These are phyloP conservation scores for Volvox carteri DNA, from an alignment of 163 green algal genomes.

Conservation along the genomic window DNA sequence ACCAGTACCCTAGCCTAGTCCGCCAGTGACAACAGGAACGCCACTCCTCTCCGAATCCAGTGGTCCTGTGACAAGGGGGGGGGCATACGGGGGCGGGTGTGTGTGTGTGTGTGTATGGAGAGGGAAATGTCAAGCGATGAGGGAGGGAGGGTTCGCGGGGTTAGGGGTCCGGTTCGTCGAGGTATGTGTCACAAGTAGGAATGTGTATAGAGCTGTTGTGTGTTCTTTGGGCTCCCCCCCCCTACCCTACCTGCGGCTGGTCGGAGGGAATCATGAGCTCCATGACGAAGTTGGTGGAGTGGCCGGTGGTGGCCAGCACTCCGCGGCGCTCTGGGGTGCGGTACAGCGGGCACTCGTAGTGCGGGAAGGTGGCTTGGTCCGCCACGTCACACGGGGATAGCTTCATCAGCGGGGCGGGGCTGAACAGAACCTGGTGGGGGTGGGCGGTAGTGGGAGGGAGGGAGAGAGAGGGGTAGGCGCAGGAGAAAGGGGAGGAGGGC, in stretches of 20 bases:
- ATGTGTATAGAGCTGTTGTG: no score
- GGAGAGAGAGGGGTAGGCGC: background rate
- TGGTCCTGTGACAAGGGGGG: no score
- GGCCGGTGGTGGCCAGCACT: slow-evolving; percentile 83
- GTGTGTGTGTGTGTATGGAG: no score
- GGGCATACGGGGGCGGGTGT: no score
- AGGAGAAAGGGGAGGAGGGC: background rate
- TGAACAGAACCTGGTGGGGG: slow-evolving; percentile 76
- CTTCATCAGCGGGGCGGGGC: slow-evolving; percentile 75
- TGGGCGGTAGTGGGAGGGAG: background rate
- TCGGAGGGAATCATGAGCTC: slow-evolving; percentile 80
- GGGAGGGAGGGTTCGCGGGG: no score
- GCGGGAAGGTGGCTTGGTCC: slow-evolving; percentile 65
- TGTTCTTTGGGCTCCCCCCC: no score
- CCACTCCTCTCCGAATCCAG: slow-evolving; percentile 82
- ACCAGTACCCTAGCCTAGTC: slow-evolving; percentile 18
- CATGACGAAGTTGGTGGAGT: slow-evolving; percentile 89
- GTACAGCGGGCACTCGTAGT: slow-evolving; percentile 87
- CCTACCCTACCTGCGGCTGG: slow-evolving; percentile 55
- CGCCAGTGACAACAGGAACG: slow-evolving; percentile 71
- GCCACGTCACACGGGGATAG: slow-evolving; percentile 70
- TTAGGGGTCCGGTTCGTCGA: no score
- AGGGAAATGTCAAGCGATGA: no score
- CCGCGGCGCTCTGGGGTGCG: slow-evolving; percentile 80
- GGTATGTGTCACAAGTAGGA: no score